phyloP scores from a whole-genome alignment of 768 basidiomycete genomes.

The Lanmaoa pseudosensibilis region DNA sequence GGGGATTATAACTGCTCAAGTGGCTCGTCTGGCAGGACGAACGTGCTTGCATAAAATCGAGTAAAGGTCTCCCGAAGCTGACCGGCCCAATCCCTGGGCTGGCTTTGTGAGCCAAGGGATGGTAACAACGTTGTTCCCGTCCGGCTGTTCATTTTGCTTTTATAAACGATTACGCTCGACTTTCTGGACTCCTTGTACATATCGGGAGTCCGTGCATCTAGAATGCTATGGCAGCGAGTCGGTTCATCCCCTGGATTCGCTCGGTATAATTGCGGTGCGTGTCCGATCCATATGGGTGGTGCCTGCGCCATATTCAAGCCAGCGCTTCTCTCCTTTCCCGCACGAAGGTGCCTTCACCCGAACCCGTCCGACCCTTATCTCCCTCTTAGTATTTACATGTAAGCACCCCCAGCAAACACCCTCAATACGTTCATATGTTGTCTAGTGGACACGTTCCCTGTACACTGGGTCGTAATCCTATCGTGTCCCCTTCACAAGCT shows the following conservation, averaged over 20 bases:
- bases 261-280: constrained; percentile 21
- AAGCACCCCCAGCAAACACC: background rate
- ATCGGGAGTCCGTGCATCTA: constrained; percentile 25
- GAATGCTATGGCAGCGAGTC: constrained; percentile 12
- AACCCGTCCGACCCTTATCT: constrained; percentile 20
- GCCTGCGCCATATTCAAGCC: constrained; percentile 6
- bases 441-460: background rate
- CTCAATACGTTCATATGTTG: background rate
- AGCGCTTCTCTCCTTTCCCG: constrained; percentile 12
- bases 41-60: constrained; percentile 36
- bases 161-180: constrained; percentile 27
- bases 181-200: constrained; percentile 29
- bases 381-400: background rate
- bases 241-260: constrained; percentile 23
- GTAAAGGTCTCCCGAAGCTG: constrained; percentile 3
- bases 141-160: constrained; percentile 24
- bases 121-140: constrained; percentile 8
- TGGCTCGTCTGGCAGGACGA: constrained; percentile 28
- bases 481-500: background rate
- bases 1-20: constrained; percentile 20
- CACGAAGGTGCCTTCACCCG: constrained; percentile 13
- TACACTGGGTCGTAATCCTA: background rate
- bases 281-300: constrained; percentile 11
- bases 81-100: constrained; percentile 11
- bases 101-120: constrained; percentile 9